Conservation (phyloP, 805 yeast genomes). For the Candida lessepsii region DNA sequence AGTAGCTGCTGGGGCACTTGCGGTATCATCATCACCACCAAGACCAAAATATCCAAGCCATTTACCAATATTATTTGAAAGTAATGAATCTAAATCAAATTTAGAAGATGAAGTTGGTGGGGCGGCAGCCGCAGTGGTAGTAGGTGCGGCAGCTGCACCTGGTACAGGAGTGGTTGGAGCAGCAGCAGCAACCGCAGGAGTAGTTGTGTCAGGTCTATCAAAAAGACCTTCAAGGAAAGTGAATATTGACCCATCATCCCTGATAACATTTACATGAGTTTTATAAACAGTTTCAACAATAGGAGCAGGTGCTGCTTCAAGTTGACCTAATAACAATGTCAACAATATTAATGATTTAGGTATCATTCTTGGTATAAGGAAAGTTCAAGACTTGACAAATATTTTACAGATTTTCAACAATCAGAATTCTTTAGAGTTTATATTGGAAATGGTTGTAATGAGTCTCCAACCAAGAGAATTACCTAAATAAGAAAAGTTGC, state of each 20-base stretch:
- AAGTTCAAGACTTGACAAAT: background rate
- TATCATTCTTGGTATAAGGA: constrained; percentile 8
- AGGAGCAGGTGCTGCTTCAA: constrained; percentile 17
- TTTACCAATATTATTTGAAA: constrained; percentile 6
- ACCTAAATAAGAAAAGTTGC: constrained; percentile 8
- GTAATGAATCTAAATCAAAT: constrained; percentile 12
- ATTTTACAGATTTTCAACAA: background rate
- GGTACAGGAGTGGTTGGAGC: constrained; percentile 12
- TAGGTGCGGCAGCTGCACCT: constrained; percentile 14
- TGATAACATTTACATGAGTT: constrained; percentile 10
- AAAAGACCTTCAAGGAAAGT: constrained; percentile 6
- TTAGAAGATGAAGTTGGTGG: constrained; percentile 7
- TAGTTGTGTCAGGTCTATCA: constrained; percentile 2
- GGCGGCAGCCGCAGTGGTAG: constrained; percentile 8
- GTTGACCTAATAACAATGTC: background rate
- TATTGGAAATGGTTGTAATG: background rate
- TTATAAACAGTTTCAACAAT: constrained; percentile 11
- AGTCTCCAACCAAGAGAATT: constrained; percentile 1
- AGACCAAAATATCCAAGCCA: constrained; percentile 13
- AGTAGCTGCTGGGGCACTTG: no score
- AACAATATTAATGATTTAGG: constrained; percentile 3
- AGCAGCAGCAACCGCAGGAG: constrained; percentile 10
- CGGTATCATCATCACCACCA: constrained; percentile 7
- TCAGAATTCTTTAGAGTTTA: constrained; percentile 1
- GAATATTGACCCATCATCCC: constrained; percentile 12